A percentile compares a stretch with the other conserved stretches of the same genome.
phyloP scores from a whole-genome alignment of 2,329 filamentous ascomycete species.

The Scorias spongiosa region DNA sequence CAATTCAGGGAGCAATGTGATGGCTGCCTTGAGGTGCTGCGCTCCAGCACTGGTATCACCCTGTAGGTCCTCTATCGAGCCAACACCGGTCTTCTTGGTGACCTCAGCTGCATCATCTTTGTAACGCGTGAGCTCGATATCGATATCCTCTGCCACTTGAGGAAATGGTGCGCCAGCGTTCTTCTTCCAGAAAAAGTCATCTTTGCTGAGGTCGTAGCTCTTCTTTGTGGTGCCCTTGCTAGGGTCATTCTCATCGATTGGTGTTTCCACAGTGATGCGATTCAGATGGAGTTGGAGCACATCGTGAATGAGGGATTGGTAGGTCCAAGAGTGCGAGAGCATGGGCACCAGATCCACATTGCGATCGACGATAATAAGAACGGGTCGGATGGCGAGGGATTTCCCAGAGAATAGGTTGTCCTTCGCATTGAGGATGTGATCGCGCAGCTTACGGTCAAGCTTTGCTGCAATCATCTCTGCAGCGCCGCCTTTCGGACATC shows the following conservation, averaged over 20 bases:
- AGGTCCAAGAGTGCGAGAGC: slow-evolving; percentile 93
- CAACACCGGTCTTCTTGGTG: slow-evolving; percentile 87
- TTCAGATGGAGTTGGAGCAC: slow-evolving; percentile 72
- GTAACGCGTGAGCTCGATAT: slow-evolving; percentile 82
- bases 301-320: slow-evolving; percentile 73
- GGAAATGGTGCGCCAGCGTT: slow-evolving; percentile 86
- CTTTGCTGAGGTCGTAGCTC: slow-evolving; percentile 75
- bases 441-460: slow-evolving; percentile 84
- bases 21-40: slow-evolving; percentile 88
- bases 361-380: slow-evolving; percentile 84
- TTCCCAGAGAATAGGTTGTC: slow-evolving; percentile 78
- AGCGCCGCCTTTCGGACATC: slow-evolving; percentile 81
- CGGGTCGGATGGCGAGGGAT: slow-evolving; percentile 60
- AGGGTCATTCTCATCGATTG: slow-evolving; percentile 61
- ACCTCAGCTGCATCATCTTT: slow-evolving; percentile 91
- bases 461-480: slow-evolving; percentile 91
- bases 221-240: slow-evolving; percentile 67
- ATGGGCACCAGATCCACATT: slow-evolving; percentile 94
- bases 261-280: slow-evolving; percentile 80
- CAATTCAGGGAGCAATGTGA: slow-evolving; percentile 81
- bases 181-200: slow-evolving; percentile 92
- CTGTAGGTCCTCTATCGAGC: slow-evolving; percentile 81
- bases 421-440: slow-evolving; percentile 94
- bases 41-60: slow-evolving; percentile 80
- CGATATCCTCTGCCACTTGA: slow-evolving; percentile 91